Evolutionary conservation across 2,329 filamentous ascomycete species (phyloP), one percentile per base, ranked within the genome.

Genomic region (Hymenoscyphus repandus): DNA sequence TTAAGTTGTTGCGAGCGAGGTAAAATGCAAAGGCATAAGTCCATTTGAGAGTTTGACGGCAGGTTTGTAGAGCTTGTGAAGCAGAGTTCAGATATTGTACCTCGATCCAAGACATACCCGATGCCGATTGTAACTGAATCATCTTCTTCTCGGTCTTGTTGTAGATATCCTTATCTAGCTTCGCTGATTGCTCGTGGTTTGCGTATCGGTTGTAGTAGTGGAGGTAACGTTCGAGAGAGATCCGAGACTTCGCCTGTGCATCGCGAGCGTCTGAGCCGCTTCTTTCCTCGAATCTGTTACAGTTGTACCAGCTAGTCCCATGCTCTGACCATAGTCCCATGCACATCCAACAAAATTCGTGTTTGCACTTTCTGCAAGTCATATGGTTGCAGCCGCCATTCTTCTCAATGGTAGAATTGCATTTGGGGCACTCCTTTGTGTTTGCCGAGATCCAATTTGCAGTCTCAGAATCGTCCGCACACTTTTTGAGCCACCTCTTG

Each of bases 261-360:
- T 95, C 90, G 33, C 93, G 80, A 4, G 93, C 93, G 50, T 96
- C 91, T 0, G 83, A 77, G 1, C 93, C 93, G 58, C 89, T 95
- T 77, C 93, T 96, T 72, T 97, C 93, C 66, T 99, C 93, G 63
- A 86, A 99, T 7, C 93, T 80, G 67, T 96, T 99, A 78, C 93
- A 99, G 70, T 96, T 99, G 75, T 99, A 99, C 93, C 93, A 99
- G 71, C 90, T 96, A 3, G 92, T 99, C 56, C 93, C 93, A 67
- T 99, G 93, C 70, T 99, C 93, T 1, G 90, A 95, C 93, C 93
- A 99, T 1, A 96, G 75, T 0, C 93, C 93, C 93, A 99, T 99
- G 66, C 93, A 99, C 88, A 99, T 97, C 93, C 93, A 99, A 72
- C 93, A 99, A 65, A 99, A 96, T 65, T 96, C 91, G 65, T 96